Base-by-base conservation (phyloP, 805 yeast genomes). In the Saturnispora mendoncae region DNA sequence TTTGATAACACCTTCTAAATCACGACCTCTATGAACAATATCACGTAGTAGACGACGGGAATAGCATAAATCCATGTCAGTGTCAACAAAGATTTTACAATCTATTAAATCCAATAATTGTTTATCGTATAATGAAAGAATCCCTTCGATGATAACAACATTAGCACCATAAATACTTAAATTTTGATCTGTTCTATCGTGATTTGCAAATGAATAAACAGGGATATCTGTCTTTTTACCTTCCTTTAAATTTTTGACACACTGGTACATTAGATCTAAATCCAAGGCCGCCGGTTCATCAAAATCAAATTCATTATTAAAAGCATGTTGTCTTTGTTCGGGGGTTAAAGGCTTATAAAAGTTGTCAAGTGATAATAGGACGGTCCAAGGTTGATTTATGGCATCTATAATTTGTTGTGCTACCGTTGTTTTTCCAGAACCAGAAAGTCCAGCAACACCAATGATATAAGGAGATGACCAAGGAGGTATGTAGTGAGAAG, bases 361-460 rank as follows among this genome's bases (percentile, higher is more conserved):
- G 61, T 90, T 90, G 57, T 92, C 98, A 64, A 87, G 69, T 2
- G 96, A 83, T 17, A 90, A 56, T 43, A 92, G 66, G 10, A 92
- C 90, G 0, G 97, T 85, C 96, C 97, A 88, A 1, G 97, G 97
- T 42, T 85, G 85, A 61, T 85, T 80, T 45, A 74, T 62, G 46
- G 79, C 78, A 42, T 80, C 74, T 39, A 88, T 84, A 51, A 92
- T 80, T 48, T 75, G 73, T 29, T 86, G 78, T 0, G 97, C 92
- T 15, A 92, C 85, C 27, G 94, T 81, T 0, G 97, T 90, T 57
- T 90, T 90, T 2, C 98, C 98, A 0, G 95, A 84, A 2, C 97
- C 94, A 13, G 84, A 76, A 20, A 76, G 71, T 1, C 95, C 94
- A 0, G 94, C 94, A 15, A 84, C 72, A n/a, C 94, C 94, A 48